A percentile compares a stretch with the other conserved stretches of the same genome.
phyloP scores from a whole-genome alignment of 2,329 filamentous ascomycete genomes.

The Phyllosticta capitalensis region DNA sequence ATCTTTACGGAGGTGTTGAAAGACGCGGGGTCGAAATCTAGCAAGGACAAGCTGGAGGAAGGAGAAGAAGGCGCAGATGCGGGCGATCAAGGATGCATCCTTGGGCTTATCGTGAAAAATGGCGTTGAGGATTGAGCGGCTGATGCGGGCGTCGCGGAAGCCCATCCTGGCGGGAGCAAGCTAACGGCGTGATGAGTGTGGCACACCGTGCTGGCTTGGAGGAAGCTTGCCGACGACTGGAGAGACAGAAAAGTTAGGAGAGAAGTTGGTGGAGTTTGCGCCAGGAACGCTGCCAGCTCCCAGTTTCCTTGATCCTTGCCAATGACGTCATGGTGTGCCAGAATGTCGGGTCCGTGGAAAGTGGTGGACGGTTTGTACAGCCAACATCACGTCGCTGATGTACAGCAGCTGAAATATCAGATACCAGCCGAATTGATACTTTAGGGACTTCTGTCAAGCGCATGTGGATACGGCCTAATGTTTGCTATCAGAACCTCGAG shows the following conservation, averaged over 20 bases:
- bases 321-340: neutral
- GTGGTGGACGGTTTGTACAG: no score
- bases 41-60: slow-evolving; percentile 42
- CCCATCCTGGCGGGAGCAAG: slow-evolving; percentile 19
- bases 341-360: no score
- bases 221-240: neutral
- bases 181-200: neutral
- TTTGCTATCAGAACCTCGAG: no score
- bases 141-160: slow-evolving; percentile 26
- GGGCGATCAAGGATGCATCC: slow-evolving; percentile 27
- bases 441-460: no score
- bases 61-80: slow-evolving; percentile 45
- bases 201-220: neutral
- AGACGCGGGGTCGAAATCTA: slow-evolving; percentile 39
- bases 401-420: no score
- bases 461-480: no score
- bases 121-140: slow-evolving; percentile 27
- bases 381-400: no score
- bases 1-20: slow-evolving; percentile 41
- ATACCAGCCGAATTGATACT: no score
- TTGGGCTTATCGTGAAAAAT: slow-evolving; percentile 21
- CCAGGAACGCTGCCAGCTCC: neutral
- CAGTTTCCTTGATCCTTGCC: neutral
- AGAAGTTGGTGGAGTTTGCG: neutral
- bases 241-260: neutral